Conservation (phyloP, 257 asterid species). For the Lycium barbarum region DNA sequence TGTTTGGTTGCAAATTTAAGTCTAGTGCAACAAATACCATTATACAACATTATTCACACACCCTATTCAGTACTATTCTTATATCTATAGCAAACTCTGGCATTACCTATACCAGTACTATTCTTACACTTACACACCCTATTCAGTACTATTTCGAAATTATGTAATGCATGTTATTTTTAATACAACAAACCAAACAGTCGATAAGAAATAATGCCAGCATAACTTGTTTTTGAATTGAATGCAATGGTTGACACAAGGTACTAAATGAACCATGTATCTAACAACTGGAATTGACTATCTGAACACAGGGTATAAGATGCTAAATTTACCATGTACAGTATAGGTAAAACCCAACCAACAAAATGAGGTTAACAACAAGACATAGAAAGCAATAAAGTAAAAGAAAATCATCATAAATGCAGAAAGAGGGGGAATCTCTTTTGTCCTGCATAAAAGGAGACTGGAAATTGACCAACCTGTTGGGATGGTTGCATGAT, state of each 20-base stretch:
- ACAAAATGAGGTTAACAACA: conserved; percentile 8
- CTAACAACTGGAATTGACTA: conserved; percentile 14
- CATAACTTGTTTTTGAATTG: background rate
- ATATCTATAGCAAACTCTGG: no score
- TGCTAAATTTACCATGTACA: background rate
- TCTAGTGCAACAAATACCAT: no score
- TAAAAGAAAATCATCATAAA: background rate
- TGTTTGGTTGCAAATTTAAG: no score
- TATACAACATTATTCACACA: no score
- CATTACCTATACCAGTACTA: no score
- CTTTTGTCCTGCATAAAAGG: conserved; percentile 29
- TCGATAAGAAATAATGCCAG: no score
- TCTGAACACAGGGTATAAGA: conserved; percentile 6
- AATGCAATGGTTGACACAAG: conserved; percentile 5
- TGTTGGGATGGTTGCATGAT: conserved; percentile 89
- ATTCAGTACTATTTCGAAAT: no score
- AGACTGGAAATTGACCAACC: conserved; percentile 54
- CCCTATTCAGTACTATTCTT: no score
- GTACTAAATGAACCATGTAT: conserved; percentile 11
- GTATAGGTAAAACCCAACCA: background rate
- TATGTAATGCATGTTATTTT: no score
- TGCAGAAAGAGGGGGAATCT: conserved; percentile 20
- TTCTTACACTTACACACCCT: no score
- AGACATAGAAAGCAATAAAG: background rate
- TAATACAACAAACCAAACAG: background rate